Conservation (phyloP, 345 rosid species). For the Odontarrhena argentea region DNA sequence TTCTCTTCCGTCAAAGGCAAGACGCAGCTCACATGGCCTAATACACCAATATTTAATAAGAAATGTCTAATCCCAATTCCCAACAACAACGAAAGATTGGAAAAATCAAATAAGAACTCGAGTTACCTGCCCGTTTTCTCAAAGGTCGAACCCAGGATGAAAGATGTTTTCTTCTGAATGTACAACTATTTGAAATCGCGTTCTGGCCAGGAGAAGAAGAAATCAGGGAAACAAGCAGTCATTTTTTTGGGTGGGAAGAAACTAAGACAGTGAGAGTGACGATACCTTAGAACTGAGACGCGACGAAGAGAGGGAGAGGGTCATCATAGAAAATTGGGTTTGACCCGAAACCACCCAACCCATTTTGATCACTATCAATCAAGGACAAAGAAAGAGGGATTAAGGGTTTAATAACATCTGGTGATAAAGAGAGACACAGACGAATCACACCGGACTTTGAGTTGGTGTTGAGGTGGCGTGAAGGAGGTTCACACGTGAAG, state of each 20-base stretch:
- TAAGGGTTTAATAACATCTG: no score
- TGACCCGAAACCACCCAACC: constrained; percentile 44
- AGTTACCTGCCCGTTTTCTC: constrained; percentile 48
- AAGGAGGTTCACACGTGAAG: no score
- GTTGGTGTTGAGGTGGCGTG: no score
- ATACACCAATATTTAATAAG: constrained; percentile 23
- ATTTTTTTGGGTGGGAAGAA: neutral
- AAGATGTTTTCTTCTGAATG: constrained; percentile 39
- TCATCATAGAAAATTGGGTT: constrained; percentile 39
- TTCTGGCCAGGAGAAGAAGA: constrained; percentile 42
- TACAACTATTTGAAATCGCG: constrained; percentile 45
- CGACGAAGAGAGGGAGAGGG: constrained; percentile 37
- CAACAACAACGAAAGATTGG: no score
- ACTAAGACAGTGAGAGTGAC: neutral
- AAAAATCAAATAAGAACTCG: no score
- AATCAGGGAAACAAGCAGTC: neutral
- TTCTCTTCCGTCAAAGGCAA: constrained; percentile 87
- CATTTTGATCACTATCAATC: constrained; percentile 25
- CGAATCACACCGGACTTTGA: no score
- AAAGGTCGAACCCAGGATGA: constrained; percentile 28
- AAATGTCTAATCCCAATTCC: neutral
- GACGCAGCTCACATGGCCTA: constrained; percentile 58
- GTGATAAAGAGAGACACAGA: no score
- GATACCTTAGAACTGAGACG: constrained; percentile 46
- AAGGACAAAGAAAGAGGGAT: no score